A percentile compares a stretch with the other conserved stretches of the same genome.
Evolutionary conservation across 257 asterid genomes (phyloP).

Genomic region (Nicotiana obtusifolia): DNA sequence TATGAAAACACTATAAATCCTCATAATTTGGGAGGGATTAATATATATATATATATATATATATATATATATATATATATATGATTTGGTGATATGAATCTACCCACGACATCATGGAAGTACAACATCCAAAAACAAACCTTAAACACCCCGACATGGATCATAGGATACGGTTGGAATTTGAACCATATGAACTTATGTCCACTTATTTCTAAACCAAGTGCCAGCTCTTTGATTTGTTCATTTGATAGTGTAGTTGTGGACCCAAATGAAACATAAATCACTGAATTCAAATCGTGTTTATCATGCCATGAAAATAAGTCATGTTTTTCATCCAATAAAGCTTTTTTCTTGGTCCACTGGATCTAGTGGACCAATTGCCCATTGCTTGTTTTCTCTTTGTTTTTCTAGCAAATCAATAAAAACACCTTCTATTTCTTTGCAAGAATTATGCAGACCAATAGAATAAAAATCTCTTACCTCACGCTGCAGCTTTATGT

Average conservation of each 20-base stretch:
- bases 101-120: too few relatives aligned
- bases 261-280: slow-evolving; percentile 3
- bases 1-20: too few relatives aligned
- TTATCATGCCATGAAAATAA: background rate
- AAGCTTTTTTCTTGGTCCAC: background rate
- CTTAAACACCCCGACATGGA: too few relatives aligned
- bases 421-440: slow-evolving; percentile 7
- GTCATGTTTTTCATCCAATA: too few relatives aligned
- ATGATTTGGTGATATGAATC: too few relatives aligned
- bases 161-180: too few relatives aligned
- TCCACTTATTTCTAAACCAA: background rate
- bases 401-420: slow-evolving; percentile 5
- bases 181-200: background rate
- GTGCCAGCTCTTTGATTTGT: background rate
- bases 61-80: too few relatives aligned
- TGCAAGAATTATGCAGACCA: slow-evolving; percentile 5
- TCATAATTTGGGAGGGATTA: too few relatives aligned
- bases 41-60: too few relatives aligned
- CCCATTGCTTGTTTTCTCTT: background rate
- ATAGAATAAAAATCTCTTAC: background rate
- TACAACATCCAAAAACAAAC: too few relatives aligned
- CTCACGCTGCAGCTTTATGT: background rate
- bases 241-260: background rate
- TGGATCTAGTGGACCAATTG: background rate
- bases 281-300: background rate